Base-by-base conservation (phyloP, 2,329 filamentous ascomycete species). In the Calonectria henricotiae region DNA sequence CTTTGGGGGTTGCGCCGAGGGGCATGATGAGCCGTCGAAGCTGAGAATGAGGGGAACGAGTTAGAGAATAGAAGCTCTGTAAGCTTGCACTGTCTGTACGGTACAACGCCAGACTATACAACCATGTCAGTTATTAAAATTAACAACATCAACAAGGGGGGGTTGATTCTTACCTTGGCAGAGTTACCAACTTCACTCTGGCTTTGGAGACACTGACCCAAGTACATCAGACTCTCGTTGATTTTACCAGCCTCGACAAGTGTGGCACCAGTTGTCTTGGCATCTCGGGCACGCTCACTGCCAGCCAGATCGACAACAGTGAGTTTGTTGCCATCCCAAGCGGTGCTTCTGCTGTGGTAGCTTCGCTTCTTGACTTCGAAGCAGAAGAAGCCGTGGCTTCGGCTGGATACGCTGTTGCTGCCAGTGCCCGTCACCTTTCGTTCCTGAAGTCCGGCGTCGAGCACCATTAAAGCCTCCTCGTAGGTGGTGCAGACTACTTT, bases 151-250 rank as follows among this genome's bases (percentile, higher is more conserved):
- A 1, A 1, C 6, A 4, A 66, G 76, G 65, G 68, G 17, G 39
- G 15, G 7, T 9, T 25, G 11, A 8, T 30, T 70, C 80, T 55
- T 86, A 94, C 93, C 89, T 94, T 96, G 79, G 88, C 90, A 13
- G 91, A 91, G 72, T 87, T 91, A 49, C 92, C 91, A 37, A 91
- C 88, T 76, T 96, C 94, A 70, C 93, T 95, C 81, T 98, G 96
- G 88, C 98, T 96, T 80, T 98, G 96, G 76, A 99, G 88, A 80
- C 96, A 99, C 79, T 98, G 96, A 0, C 96, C 96, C 1, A 99
- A 88, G 80, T 98, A 98, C 96, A 99, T 99, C 79, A 99, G 85
- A 79, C 94, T 97, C 82, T 98, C 95, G 79, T 99, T 99, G 81
- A 99, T 99, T 84, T 98, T 98, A 64, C 96, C 96, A 41, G 96